phyloP scores from a whole-genome alignment of 129 eudicot species.

The Lactuca sativa region DNA sequence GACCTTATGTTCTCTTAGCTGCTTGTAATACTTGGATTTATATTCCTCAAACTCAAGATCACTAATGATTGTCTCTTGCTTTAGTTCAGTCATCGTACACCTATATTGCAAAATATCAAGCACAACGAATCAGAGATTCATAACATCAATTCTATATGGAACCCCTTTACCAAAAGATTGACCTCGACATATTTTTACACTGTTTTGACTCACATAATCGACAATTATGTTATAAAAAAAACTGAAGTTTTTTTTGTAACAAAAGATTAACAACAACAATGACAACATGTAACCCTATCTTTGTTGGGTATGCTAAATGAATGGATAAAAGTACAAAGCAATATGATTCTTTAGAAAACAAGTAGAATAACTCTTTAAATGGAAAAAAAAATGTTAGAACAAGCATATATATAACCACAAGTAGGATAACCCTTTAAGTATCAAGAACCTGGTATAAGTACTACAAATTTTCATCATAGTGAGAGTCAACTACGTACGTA shows the following conservation, averaged over 20 bases:
- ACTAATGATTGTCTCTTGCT: conserved; percentile 25
- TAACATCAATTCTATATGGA: neutral
- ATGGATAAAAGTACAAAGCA: neutral
- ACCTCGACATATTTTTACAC: conserved; percentile 1
- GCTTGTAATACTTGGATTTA: conserved; percentile 41
- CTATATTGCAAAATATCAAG: conserved; percentile 19
- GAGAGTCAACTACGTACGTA: too few species aligned
- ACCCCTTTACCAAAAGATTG: neutral
- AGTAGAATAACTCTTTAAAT: too few species aligned
- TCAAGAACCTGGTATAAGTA: too few species aligned
- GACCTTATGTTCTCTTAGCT: conserved; percentile 36
- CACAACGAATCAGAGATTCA: neutral
- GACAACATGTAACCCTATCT: conserved; percentile 8
- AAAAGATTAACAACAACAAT: neutral
- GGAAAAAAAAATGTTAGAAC: too few species aligned
- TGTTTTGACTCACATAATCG: neutral
- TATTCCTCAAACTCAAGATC: conserved; percentile 47
- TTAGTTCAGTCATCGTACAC: conserved; percentile 40
- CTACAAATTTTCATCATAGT: too few species aligned
- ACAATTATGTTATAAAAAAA: too few species aligned
- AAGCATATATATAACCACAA: too few species aligned
- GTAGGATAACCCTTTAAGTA: neutral
- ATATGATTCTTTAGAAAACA: neutral
- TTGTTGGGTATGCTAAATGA: neutral
- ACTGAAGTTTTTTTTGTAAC: neutral